phyloP scores from a whole-genome alignment of 1,139 yeast genomes.

The Debaryomyces fabryi region DNA sequence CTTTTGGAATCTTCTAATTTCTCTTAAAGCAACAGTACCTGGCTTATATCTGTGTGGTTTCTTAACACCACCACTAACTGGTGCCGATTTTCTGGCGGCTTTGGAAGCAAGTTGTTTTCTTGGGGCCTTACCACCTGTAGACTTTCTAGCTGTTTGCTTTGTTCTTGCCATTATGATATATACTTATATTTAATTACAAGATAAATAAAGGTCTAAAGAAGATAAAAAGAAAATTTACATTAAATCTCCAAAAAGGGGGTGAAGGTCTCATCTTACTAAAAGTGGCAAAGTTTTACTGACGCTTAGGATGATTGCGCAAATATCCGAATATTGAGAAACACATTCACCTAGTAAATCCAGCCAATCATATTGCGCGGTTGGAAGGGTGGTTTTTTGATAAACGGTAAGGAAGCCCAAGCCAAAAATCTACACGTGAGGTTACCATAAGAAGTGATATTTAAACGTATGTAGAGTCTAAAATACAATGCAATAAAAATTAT shows the following conservation, averaged over 20 bases:
- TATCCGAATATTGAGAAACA: conserved; percentile 1
- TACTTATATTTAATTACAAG: not conserved
- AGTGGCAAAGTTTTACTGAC: conserved; percentile 6
- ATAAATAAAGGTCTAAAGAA: not conserved
- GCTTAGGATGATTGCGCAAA: conserved; percentile 6
- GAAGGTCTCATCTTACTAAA: not conserved
- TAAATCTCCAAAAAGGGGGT: conserved; percentile 2
- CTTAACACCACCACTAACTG: conserved; percentile 55
- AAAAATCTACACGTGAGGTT: not conserved
- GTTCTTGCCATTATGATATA: conserved; percentile 49
- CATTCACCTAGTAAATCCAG: conserved; percentile 1
- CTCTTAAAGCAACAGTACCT: conserved; percentile 59
- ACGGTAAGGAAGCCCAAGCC: not conserved
- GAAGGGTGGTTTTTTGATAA: not conserved
- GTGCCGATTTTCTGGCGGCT: conserved; percentile 58
- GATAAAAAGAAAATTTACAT: not conserved
- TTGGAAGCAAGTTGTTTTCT: conserved; percentile 57
- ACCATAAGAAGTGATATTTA: conserved; percentile 2
- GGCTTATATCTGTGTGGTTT: conserved; percentile 60
- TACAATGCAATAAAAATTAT: conserved; percentile 10
- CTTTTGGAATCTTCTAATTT: conserved; percentile 56
- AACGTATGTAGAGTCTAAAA: conserved; percentile 7
- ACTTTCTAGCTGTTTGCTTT: conserved; percentile 57
- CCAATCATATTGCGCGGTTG: conserved; percentile 13
- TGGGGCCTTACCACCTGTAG: conserved; percentile 58